Evolutionary conservation across 441 rosid genomes (phyloP), one percentile per base, ranked within the genome.

Genomic region (Geranium incanum): DNA sequence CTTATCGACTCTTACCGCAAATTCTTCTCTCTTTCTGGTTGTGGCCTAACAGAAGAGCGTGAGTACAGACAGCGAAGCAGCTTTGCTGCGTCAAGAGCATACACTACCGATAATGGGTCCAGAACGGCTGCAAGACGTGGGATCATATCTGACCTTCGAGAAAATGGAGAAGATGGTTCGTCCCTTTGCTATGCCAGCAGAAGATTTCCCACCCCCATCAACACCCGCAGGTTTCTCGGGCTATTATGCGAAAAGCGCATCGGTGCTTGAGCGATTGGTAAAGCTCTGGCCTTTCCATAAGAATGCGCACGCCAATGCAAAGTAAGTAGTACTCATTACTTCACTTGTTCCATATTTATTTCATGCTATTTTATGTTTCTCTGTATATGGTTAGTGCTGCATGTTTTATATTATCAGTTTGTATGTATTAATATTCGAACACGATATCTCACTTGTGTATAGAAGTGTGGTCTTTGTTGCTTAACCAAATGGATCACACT

Each of bases 81-180:
- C 88, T 66, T 86, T 90, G 39, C 84, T 92, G 84, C 96, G 84
- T 73, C 89, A 88, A 81, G 99, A 96, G 82, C 99, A 96, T 85
- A 94, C 95, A 3, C 85, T 96, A 72, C 99, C 98, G n/a, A 90
- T 96, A 82, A 93, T 87, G 95, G 99, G 99, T 59, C 98, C 99
- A 52, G 99, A 96, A 84, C 90, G 99, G 85, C 85, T 96, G 76
- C 99, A 96, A 72, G 99, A 96, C 81, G 89, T 85, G 39, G 97
- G 95, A 70, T 89, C 98, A 0, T 96, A 86, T 77, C 91, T 92
- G 45, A 94, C 98, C 16, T 80, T 96, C 39, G 99, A 94, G 82
- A 92, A 89, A 75, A 86, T 94, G 96, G 98, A 96, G 84, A 89
- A 74, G 80, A 90, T 93, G 99, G 74, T 96, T 67, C 95, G 83